Percentiles rank a stretch among this genome's conserved stretches.
These are phyloP conservation scores for Grammothele lineata DNA, from an alignment of 768 basidiomycete genomes.

Conservation along the genomic window DNA sequence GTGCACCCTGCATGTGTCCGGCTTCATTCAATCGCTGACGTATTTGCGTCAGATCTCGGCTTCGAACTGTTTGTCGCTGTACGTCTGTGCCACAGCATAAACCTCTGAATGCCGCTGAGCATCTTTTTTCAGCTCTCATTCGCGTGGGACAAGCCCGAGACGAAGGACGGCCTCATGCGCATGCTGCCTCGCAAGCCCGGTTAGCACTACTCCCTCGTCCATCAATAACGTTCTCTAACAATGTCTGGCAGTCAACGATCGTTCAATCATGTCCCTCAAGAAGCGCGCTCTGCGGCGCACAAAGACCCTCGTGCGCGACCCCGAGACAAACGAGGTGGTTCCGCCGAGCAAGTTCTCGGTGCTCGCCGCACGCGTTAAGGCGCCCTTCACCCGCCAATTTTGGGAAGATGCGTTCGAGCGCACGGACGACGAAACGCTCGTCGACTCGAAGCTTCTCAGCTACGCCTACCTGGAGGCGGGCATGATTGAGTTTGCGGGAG, in stretches of 20 bases:
- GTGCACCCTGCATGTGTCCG: conserved; percentile 8
- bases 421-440: conserved; percentile 54
- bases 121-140: conserved; percentile 65
- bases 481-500: conserved; percentile 51
- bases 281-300: conserved; percentile 53
- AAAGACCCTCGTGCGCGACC: conserved; percentile 47
- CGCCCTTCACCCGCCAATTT: conserved; percentile 52
- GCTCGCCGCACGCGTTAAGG: conserved; percentile 35
- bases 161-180: conserved; percentile 61
- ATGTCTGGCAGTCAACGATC: conserved; percentile 44
- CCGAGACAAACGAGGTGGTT: conserved; percentile 45
- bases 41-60: conserved; percentile 49
- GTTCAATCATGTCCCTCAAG: conserved; percentile 50
- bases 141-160: conserved; percentile 70
- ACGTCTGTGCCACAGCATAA: too few relatives aligned
- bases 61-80: conserved; percentile 67
- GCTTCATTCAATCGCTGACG: background rate
- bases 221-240: too few relatives aligned
- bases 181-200: conserved; percentile 64
- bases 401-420: conserved; percentile 56
- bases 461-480: conserved; percentile 68
- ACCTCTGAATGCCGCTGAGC: too few relatives aligned
- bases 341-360: conserved; percentile 38
- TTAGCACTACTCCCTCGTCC: conserved; percentile 23
- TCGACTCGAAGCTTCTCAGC: conserved; percentile 57